These are phyloP conservation scores for Verticillium klebahnii DNA, from an alignment of 2,329 filamentous ascomycete species.

Conservation along the genomic window DNA sequence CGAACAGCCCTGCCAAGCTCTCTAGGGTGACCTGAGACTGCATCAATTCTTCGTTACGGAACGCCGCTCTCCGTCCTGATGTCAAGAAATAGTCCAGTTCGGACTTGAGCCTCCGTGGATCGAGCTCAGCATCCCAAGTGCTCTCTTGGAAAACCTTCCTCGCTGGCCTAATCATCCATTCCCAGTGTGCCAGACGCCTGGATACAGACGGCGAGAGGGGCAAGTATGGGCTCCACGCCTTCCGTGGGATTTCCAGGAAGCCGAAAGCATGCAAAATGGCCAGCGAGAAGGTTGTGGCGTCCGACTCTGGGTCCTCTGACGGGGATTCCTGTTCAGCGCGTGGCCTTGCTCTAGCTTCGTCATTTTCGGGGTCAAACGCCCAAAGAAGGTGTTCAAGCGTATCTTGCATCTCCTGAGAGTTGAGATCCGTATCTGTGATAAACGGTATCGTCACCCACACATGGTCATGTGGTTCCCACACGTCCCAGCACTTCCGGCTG, in stretches of 20 bases:
- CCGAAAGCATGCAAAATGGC: slow-evolving; percentile 19
- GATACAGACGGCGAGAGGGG: slow-evolving; percentile 9
- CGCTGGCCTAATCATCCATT: slow-evolving; percentile 1
- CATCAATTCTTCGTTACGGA: slow-evolving; percentile 8
- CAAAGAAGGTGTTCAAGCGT: background rate
- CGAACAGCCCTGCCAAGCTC: background rate
- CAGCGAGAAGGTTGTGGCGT: slow-evolving; percentile 14
- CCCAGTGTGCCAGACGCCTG: slow-evolving; percentile 13
- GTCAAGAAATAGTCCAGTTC: slow-evolving; percentile 14
- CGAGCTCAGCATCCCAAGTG: slow-evolving; percentile 9
- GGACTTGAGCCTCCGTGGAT: slow-evolving; percentile 7
- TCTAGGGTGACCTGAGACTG: background rate
- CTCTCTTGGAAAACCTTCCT: slow-evolving; percentile 8
- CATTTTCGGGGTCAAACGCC: background rate
- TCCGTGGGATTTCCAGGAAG: slow-evolving; percentile 16
- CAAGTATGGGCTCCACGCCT: slow-evolving; percentile 15
- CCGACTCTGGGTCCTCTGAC: slow-evolving; percentile 1
- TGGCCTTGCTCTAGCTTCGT: background rate
- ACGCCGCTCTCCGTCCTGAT: slow-evolving; percentile 9
- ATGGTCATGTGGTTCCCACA: background rate
- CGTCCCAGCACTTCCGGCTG: background rate
- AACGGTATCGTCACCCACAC: slow-evolving; percentile 2
- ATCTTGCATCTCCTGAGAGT: slow-evolving; percentile 3
- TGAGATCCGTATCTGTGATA: slow-evolving; percentile 4
- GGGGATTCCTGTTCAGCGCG: background rate